Evolutionary conservation across 2,329 filamentous ascomycete genomes (phyloP), one percentile per base, ranked within the genome.

Genomic region (Knoxdaviesia capensis): DNA sequence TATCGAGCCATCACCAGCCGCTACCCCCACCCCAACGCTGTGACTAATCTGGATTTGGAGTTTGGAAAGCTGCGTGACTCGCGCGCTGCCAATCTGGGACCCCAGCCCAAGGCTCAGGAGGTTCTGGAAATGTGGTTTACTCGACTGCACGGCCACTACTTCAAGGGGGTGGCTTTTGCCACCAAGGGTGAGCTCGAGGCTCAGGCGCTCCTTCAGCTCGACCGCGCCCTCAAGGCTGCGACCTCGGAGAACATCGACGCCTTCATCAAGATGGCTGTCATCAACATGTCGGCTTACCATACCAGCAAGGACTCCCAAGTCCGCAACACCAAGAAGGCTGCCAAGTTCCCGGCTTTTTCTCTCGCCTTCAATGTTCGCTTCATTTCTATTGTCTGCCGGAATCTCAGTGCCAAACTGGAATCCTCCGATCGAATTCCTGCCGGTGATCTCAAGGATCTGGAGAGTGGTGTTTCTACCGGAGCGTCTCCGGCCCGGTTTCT

Each of bases 131-230:
- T 75, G 41, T 90, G 86, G 79, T 93, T 94, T 52, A 71, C 88
- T 45, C 77, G 80, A 50, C 69, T 94, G 37, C 88, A 94, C 55
- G 84, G 84, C 39, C 76, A 80, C 53, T 88, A 83, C 57, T 88
- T 81, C 59, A 77, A 77, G 46, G 86, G 84, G 32, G 68, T 79
- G 45, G 69, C 76, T 38, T 87, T 90, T 51, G 61, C 74, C 1
- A 75, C 79, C 46, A 80, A 86, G 48, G 72, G 79, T 42, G 86
- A 93, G 54, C 64, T 94, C 31, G 87, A 94, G 57, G 20, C 20
- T 20, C 20, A 20, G 20, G 20, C 20, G 20, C 20, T 20, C 20
- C 20, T 20, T 20, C 20, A 20, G 20, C 20, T 20, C 20, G 20
- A 20, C 20, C 20, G 20, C 20, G 20, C 20, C 20, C 20, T 20